Evolutionary conservation across 441 rosid genomes (phyloP), one percentile per base, ranked within the genome.

Genomic region (Dalechampia spathulata): DNA sequence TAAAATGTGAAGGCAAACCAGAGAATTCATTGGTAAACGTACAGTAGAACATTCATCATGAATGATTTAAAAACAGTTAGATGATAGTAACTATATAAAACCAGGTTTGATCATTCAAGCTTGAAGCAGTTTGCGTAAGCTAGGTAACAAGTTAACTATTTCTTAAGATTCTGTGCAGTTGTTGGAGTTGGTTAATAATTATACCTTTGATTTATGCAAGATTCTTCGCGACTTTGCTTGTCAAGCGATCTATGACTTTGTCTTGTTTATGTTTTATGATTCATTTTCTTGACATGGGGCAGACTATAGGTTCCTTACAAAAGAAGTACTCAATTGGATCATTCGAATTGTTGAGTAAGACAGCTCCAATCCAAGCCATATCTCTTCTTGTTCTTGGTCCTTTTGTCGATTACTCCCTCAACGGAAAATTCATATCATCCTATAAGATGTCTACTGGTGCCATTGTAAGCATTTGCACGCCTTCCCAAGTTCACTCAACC

Each of bases 331-430:
- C 94, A 9, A 53, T 88, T 48, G 96, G 95, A 67, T 92, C 98
- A 14, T 92, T 92, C 59, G 96, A 92, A 68, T 74, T 92, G 75
- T 75, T 92, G 55, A 92, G 96, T 67, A 86, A 74, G 73, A 92
- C 96, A 9, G 98, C 98, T 67, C 98, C 98, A 30, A 92, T 92
- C 63, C 98, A 92, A 83, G 96, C 95, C 22, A 12, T 83, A 42
- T 92, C 94, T 43, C 98, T 92, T 30, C 87, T 92, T 57, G 49
- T 86, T 34, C 56, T 92, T 32, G 98, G 98, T 65, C 98, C 98
- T 20, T 84, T 86, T 44, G 63, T 83, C 42, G 98, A 92, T 55
- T 86, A 81, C 75, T 76, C 22, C 72, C 87, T 92, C 52, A 78
- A 66, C 17, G 90, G 87, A 32, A 84, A 74, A 53, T 78, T 83